phyloP scores from a whole-genome alignment of 768 basidiomycete genomes.

The Favolaschia claudopus region DNA sequence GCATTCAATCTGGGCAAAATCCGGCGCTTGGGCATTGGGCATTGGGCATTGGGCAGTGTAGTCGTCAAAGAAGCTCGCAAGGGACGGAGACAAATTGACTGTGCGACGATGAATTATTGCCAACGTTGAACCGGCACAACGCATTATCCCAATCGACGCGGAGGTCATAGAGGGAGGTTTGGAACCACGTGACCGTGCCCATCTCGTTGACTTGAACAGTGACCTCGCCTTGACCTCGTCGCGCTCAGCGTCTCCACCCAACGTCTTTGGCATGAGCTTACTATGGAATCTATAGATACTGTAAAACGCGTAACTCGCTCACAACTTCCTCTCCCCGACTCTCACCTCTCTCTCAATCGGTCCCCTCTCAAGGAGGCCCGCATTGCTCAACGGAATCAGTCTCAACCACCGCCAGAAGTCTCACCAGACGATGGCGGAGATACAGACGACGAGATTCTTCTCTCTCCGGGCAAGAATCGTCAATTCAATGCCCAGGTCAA shows the following conservation, averaged over 20 bases:
- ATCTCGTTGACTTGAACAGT: background rate
- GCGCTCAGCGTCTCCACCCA: background rate
- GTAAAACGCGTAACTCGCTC: slow-evolving; percentile 58
- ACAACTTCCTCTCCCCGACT: slow-evolving; percentile 56
- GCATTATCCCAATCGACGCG: background rate
- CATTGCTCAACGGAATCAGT: slow-evolving; percentile 41
- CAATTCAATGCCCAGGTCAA: slow-evolving; percentile 19
- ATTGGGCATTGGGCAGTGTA: no score
- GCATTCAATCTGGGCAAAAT: background rate
- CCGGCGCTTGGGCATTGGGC: no score
- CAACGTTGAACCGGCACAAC: no score
- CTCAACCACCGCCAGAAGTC: slow-evolving; percentile 12
- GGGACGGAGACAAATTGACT: no score
- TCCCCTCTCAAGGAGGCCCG: slow-evolving; percentile 65
- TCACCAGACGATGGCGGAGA: slow-evolving; percentile 35
- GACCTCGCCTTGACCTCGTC: no score
- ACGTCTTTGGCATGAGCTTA: background rate
- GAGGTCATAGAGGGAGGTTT: background rate
- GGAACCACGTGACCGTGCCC: slow-evolving; percentile 10
- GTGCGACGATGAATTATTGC: no score
- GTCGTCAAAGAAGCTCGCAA: no score
- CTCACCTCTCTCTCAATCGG: slow-evolving; percentile 49
- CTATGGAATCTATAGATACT: slow-evolving; percentile 31
- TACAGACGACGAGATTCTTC: slow-evolving; percentile 55
- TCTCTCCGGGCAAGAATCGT: slow-evolving; percentile 49